A percentile compares a stretch with the other conserved stretches of the same genome.
phyloP scores from a whole-genome alignment of 805 yeast genomes.

The Henningerozyma blattae region DNA sequence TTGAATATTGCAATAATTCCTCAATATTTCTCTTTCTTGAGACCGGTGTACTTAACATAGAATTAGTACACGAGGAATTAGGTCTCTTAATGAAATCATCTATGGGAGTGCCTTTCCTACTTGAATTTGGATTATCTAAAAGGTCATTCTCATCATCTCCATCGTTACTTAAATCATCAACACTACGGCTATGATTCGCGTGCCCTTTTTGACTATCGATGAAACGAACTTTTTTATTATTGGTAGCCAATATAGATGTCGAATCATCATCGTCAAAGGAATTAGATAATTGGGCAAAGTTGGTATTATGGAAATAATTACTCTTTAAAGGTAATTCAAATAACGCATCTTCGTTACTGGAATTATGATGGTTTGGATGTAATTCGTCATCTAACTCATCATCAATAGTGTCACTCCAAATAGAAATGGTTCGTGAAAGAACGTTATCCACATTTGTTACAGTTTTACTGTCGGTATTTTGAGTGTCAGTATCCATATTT shows the following conservation, averaged over 20 bases:
- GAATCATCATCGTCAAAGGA: neutral
- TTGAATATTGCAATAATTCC: constrained; percentile 19
- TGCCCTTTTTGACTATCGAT: neutral
- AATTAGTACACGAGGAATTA: neutral
- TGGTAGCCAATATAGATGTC: neutral
- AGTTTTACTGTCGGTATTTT: too few relatives aligned
- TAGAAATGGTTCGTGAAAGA: neutral
- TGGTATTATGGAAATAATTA: neutral
- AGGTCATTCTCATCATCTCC: neutral
- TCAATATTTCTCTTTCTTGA: constrained; percentile 13
- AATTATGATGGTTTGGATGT: too few relatives aligned
- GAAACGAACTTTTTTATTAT: neutral
- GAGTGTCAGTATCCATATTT: too few relatives aligned
- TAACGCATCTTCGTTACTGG: neutral
- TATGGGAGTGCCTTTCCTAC: too few relatives aligned
- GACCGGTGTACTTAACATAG: too few relatives aligned
- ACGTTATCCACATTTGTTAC: neutral
- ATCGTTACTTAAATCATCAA: neutral
- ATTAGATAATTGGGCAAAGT: neutral
- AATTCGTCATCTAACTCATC: constrained; percentile 1
- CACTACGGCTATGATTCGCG: neutral
- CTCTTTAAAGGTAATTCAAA: neutral
- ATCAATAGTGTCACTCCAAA: neutral
- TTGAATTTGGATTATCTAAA: neutral
- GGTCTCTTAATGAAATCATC: too few relatives aligned